These are phyloP conservation scores for Flammula alnicola DNA, from an alignment of 1,284 basidiomycete species.

Conservation along the genomic window DNA sequence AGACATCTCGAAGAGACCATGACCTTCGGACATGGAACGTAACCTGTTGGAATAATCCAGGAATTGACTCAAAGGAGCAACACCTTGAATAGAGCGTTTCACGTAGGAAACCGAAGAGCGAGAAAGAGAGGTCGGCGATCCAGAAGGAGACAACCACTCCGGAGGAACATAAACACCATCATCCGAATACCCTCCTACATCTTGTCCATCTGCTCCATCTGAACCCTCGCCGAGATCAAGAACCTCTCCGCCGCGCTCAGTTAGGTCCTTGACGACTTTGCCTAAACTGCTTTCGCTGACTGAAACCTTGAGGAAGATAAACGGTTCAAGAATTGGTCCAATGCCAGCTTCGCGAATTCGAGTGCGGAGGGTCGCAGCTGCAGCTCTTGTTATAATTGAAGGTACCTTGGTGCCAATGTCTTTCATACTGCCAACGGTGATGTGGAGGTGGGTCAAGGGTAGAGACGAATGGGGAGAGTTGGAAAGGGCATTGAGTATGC, in stretches of 20 bases:
- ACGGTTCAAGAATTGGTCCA: constrained; percentile 79
- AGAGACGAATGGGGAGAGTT: constrained; percentile 78
- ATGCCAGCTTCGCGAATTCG: constrained; percentile 61
- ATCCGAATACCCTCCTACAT: constrained; percentile 52
- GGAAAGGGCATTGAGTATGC: constrained; percentile 70
- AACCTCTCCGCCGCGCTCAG: constrained; percentile 76
- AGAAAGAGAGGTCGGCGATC: constrained; percentile 33
- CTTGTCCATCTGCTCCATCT: constrained; percentile 42
- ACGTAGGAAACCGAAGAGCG: constrained; percentile 34
- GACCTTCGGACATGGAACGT: constrained; percentile 81
- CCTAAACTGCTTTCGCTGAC: constrained; percentile 71
- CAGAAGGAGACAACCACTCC: constrained; percentile 71
- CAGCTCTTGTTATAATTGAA: constrained; percentile 66
- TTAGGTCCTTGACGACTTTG: constrained; percentile 76
- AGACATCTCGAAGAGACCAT: constrained; percentile 81
- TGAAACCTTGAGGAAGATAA: constrained; percentile 65
- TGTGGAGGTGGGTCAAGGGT: constrained; percentile 63
- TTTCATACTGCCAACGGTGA: constrained; percentile 53
- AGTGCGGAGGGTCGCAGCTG: constrained; percentile 64
- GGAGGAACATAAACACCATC: constrained; percentile 78
- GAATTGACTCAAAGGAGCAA: constrained; percentile 80
- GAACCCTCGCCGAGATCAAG: constrained; percentile 60
- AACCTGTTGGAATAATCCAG: constrained; percentile 81
- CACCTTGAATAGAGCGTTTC: constrained; percentile 67
- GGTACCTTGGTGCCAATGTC: constrained; percentile 47